A percentile compares a stretch with the other conserved stretches of the same genome.
These are phyloP conservation scores for Salicornia ramosissima DNA, from an alignment of 148 eudicot genomes.

Conservation along the genomic window DNA sequence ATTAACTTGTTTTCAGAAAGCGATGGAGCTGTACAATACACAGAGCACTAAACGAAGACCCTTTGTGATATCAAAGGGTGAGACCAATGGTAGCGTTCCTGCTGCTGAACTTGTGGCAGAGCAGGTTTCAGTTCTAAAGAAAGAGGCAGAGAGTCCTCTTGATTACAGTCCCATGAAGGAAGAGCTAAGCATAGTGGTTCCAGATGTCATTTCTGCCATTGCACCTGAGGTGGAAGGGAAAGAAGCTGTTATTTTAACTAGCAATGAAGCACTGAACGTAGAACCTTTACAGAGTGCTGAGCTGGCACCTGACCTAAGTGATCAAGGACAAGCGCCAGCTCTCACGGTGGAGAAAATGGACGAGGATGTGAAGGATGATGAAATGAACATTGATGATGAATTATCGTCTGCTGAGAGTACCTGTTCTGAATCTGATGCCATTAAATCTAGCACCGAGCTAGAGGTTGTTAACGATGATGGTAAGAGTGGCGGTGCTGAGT, in stretches of 20 bases:
- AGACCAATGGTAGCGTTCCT: constrained; percentile 7
- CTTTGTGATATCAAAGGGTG: constrained; percentile 3
- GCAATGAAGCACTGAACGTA: background rate
- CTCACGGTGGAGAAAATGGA: constrained; percentile 9
- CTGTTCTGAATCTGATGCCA: constrained; percentile 10
- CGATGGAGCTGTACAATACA: constrained; percentile 38
- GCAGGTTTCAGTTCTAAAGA: background rate
- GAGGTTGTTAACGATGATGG: constrained; percentile 11
- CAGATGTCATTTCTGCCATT: constrained; percentile 9
- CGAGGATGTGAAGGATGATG: constrained; percentile 17
- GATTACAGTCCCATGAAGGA: constrained; percentile 14
- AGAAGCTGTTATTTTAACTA: background rate
- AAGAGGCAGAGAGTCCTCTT: constrained; percentile 2
- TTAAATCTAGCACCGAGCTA: constrained; percentile 15
- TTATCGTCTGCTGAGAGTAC: constrained; percentile 3
- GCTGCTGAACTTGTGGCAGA: constrained; percentile 13
- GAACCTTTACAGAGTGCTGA: constrained; percentile 6
- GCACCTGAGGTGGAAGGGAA: constrained; percentile 7
- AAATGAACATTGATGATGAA: constrained; percentile 8
- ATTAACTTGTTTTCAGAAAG: constrained; percentile 30
- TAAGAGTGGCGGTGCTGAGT: constrained; percentile 14
- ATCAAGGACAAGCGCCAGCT: constrained; percentile 11
- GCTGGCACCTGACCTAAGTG: constrained; percentile 1
- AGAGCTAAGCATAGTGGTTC: background rate
- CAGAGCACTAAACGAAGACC: constrained; percentile 25